Evolutionary conservation across 2,329 filamentous ascomycete species (phyloP), one percentile per base, ranked within the genome.

Genomic region (Gyromitra esculenta): DNA sequence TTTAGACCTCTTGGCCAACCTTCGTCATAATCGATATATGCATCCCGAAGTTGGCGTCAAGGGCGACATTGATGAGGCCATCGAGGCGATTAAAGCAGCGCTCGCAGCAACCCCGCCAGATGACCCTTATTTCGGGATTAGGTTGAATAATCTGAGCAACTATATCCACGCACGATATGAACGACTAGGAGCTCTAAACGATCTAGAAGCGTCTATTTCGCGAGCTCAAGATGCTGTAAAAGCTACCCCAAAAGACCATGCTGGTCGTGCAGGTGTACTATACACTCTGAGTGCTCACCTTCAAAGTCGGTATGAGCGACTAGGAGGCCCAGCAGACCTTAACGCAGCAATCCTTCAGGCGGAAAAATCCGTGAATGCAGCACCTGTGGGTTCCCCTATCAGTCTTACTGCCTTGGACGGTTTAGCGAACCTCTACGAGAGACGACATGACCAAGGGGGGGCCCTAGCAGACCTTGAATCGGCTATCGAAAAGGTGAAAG

Each of bases 211-310:
- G 5, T 15, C 45, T 7, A 50, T 50, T 7, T 5, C n/a, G 1
- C 45, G n/a, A 7, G 45, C 45, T 2, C 15, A 2, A 18, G 45
- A 75, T 41, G 54, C 68, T 41, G 57, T 41, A 21, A 62, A 76
- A 6, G 35, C 31, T 43, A n/a, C 15, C 41, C 52, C 52, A 18
- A 15, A 50, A 15, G 45, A 7, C 45, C n/a, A 18, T 13, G 15
- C n/a, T n/a, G 8, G 45, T n/a, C 45, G 45, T 18, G 15, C 15
- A 7, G 18, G 45, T n/a, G 18, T 50, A 50, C 18, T 50, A 50
- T 50, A 21, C 13, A 50, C 45, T n/a, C n/a, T 50, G 15, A 50
- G 45, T 13, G 18, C 45, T 15, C 45, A 50, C 45, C 45, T 50
- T 0, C 45, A 50, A 7, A 50, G 45, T 7, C n/a, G 4, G 45